phyloP scores from a whole-genome alignment of 148 eudicot genomes.

The Arctostaphylos glauca region DNA sequence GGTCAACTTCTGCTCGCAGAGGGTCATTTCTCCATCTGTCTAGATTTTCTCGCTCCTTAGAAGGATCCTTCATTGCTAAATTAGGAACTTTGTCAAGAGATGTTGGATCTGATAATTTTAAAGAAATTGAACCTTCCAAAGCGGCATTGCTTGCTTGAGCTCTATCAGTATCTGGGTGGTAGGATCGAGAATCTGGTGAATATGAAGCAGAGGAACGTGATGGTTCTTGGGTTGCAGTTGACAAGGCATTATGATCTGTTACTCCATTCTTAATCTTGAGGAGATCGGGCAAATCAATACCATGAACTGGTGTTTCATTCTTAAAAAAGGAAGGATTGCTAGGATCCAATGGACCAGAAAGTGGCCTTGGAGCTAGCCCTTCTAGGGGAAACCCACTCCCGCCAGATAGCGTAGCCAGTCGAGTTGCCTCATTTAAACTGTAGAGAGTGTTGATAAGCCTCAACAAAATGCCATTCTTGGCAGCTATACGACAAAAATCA shows the following conservation, averaged over 20 bases:
- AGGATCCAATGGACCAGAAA: constrained; percentile 78
- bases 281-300: constrained; percentile 55
- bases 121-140: constrained; percentile 46
- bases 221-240: constrained; percentile 50
- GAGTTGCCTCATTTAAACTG: constrained; percentile 91
- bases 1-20: constrained; percentile 52
- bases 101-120: constrained; percentile 44
- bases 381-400: constrained; percentile 66
- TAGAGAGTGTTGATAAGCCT: constrained; percentile 91
- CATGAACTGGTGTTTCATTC: constrained; percentile 45
- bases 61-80: constrained; percentile 38
- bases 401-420: constrained; percentile 67
- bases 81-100: constrained; percentile 50
- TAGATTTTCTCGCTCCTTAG: constrained; percentile 32
- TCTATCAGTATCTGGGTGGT: constrained; percentile 50
- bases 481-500: constrained; percentile 95
- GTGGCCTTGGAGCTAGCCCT: constrained; percentile 53
- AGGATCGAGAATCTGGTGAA: constrained; percentile 41
- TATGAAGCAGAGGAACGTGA: constrained; percentile 39
- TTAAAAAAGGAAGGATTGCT: constrained; percentile 48
- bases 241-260: constrained; percentile 38
- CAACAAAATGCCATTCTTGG: constrained; percentile 81
- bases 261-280: constrained; percentile 43
- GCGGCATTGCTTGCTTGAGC: constrained; percentile 51
- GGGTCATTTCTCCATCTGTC: constrained; percentile 44